A percentile compares a stretch with the other conserved stretches of the same genome.
These are phyloP conservation scores for Willaertia magna DNA, from an alignment of 208 protist genomes.

Conservation along the genomic window DNA sequence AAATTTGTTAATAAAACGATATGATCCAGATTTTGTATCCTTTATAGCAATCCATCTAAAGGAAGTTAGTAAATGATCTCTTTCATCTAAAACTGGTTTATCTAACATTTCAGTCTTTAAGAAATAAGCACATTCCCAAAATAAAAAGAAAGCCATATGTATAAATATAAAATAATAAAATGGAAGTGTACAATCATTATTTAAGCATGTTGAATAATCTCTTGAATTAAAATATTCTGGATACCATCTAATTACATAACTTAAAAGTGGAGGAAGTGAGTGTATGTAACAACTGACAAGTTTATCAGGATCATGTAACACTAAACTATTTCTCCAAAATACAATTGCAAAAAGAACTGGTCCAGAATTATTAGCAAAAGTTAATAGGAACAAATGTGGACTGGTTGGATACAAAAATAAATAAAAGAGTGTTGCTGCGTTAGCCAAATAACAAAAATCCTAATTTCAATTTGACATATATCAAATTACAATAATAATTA, in stretches of 20 bases:
- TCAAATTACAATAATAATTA: background rate
- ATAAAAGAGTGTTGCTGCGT: background rate
- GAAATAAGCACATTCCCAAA: background rate
- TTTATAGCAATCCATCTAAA: background rate
- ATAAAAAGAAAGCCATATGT: background rate
- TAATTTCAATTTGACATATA: too few relatives aligned
- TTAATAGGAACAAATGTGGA: conserved; percentile 13
- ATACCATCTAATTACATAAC: background rate
- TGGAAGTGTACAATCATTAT: background rate
- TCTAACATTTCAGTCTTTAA: background rate
- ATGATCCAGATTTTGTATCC: background rate
- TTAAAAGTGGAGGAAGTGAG: conserved; percentile 16
- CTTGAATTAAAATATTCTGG: background rate
- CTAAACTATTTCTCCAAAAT: conserved; percentile 25
- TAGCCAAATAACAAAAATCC: conserved; percentile 8
- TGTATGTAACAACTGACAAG: conserved; percentile 26
- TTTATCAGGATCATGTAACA: conserved; percentile 30
- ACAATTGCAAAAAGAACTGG: conserved; percentile 22
- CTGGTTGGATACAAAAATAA: background rate
- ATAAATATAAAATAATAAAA: background rate
- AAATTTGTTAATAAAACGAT: background rate
- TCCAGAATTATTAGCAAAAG: conserved; percentile 24
- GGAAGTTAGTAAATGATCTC: background rate
- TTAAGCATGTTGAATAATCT: background rate
- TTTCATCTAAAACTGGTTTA: background rate